Conservation (phyloP, 345 rosid genomes). For the Brassica carinata region DNA sequence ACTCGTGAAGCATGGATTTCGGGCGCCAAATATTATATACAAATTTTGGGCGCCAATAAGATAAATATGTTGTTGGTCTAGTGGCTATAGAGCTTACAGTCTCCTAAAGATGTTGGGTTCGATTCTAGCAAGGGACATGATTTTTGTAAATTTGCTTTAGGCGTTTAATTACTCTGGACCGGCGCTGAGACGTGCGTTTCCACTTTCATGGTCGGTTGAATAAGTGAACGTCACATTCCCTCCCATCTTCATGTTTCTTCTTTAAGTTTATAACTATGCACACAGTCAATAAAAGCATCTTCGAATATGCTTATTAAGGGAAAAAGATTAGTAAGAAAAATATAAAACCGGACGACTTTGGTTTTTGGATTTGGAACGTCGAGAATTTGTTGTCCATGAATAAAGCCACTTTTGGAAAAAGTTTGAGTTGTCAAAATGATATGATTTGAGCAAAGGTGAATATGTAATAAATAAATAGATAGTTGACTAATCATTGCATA, state of each 20-base stretch:
- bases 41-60: too few species aligned
- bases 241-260: neutral
- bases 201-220: slow-evolving; percentile 24
- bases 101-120: too few species aligned
- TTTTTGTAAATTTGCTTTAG: too few species aligned
- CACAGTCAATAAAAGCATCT: neutral
- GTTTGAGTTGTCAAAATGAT: slow-evolving; percentile 21
- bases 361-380: slow-evolving; percentile 1
- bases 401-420: slow-evolving; percentile 23
- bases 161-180: too few species aligned
- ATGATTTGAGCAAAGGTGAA: slow-evolving; percentile 30
- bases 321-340: neutral
- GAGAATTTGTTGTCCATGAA: slow-evolving; percentile 23
- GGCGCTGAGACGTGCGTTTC: slow-evolving; percentile 28
- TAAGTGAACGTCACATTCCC: slow-evolving; percentile 25
- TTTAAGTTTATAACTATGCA: slow-evolving; percentile 8
- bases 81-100: too few species aligned
- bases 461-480: slow-evolving; percentile 13
- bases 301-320: neutral
- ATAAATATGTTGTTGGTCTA: too few species aligned
- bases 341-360: neutral
- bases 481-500: slow-evolving; percentile 39
- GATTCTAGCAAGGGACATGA: too few species aligned
- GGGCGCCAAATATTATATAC: too few species aligned
- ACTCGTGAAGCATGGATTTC: too few species aligned